These are phyloP conservation scores for Schizosaccharomyces octosporus DNA, from an alignment of 805 yeast genomes.

Conservation along the genomic window DNA sequence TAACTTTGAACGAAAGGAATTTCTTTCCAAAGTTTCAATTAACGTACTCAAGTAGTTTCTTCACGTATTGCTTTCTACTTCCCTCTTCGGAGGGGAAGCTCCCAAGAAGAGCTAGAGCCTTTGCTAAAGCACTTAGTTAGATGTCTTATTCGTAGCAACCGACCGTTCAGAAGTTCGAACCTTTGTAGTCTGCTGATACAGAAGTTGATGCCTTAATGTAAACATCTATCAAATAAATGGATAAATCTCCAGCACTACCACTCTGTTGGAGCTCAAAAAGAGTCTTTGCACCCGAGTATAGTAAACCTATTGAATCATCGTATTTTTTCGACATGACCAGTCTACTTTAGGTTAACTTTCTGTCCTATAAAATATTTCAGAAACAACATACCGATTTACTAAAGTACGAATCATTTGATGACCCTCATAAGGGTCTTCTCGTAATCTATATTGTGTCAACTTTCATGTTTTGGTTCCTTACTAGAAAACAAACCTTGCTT, in stretches of 20 bases:
- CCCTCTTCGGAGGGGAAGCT: not conserved
- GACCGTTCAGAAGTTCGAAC: not conserved
- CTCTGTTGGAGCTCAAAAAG: not conserved
- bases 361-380: not conserved
- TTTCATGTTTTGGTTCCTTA: not conserved
- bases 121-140: not conserved
- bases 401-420: slow-evolving; percentile 2
- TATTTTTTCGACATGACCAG: not conserved
- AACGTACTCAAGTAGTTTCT: not conserved
- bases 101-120: not conserved
- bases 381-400: not conserved
- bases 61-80: not conserved
- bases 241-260: not conserved
- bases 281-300: slow-evolving; percentile 1
- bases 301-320: not conserved
- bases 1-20: too few species aligned
- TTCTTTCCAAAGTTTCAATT: too few species aligned
- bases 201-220: not conserved
- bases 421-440: slow-evolving; percentile 1
- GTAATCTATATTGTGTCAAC: not conserved
- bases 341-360: not conserved
- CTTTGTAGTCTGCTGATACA: not conserved
- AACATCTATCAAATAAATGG: not conserved
- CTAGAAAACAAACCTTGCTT: not conserved
- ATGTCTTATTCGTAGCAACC: not conserved